A percentile compares a stretch with the other conserved stretches of the same genome.
phyloP scores from a whole-genome alignment of 2,329 filamentous ascomycete species.

The Sporothrix inflata region DNA sequence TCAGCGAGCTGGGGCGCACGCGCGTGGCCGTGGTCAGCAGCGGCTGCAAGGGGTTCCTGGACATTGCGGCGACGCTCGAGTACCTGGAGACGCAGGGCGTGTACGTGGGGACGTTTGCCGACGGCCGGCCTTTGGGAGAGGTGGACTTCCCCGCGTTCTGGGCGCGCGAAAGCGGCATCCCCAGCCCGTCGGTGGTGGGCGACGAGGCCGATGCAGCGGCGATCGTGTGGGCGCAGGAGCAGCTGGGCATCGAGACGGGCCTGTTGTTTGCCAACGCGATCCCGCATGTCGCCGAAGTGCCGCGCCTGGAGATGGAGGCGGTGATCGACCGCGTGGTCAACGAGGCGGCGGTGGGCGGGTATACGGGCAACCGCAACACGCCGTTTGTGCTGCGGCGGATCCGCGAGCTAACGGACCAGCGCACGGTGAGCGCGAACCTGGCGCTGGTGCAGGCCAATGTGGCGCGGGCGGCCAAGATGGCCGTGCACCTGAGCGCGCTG shows the following conservation, averaged over 20 bases:
- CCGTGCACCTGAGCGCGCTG: conserved; percentile 49
- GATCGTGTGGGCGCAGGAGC: conserved; percentile 81
- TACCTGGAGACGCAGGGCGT: conserved; percentile 73
- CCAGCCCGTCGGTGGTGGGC: conserved; percentile 74
- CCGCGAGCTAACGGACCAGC: conserved; percentile 73
- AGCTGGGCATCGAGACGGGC: conserved; percentile 73
- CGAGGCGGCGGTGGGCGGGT: conserved; percentile 66
- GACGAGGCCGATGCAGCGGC: conserved; percentile 82
- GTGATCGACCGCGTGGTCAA: conserved; percentile 70
- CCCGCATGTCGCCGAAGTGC: conserved; percentile 69
- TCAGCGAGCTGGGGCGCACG: conserved; percentile 90
- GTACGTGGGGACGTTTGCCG: conserved; percentile 85
- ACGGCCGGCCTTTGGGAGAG: conserved; percentile 58
- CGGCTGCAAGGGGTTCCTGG: conserved; percentile 94
- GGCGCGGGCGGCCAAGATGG: conserved; percentile 57
- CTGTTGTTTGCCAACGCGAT: conserved; percentile 90
- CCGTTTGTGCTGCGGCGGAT: conserved; percentile 81
- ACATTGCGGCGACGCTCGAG: conserved; percentile 88
- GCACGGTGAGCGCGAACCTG: conserved; percentile 74
- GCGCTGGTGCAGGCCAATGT: conserved; percentile 61
- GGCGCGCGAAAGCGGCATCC: conserved; percentile 81
- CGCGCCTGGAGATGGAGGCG: conserved; percentile 69
- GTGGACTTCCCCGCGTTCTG: conserved; percentile 94
- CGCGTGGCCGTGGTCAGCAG: conserved; percentile 85
- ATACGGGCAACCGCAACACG: conserved; percentile 76